These are phyloP conservation scores for Calcarisporium arbuscula DNA, from an alignment of 2,329 filamentous ascomycete species.

Conservation along the genomic window DNA sequence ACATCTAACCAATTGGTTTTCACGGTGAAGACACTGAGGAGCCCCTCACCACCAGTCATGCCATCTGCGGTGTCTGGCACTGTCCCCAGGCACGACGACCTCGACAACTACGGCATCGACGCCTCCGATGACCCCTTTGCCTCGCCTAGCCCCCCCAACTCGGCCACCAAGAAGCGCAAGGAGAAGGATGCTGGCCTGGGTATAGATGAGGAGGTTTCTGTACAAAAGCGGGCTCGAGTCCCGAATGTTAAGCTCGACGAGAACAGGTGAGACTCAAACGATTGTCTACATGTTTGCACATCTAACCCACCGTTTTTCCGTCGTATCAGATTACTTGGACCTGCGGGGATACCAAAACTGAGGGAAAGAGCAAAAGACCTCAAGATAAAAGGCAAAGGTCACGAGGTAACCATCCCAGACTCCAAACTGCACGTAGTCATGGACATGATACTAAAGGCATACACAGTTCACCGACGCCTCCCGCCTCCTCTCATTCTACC, in stretches of 20 bases:
- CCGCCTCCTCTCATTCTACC: conserved; percentile 81
- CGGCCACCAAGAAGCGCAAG: conserved; percentile 41
- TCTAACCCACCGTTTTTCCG: background rate
- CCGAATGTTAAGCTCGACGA: conserved; percentile 87
- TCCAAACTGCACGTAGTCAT: too few relatives aligned
- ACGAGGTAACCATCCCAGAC: conserved; percentile 57
- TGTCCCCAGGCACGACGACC: conserved; percentile 55
- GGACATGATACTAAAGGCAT: conserved; percentile 1
- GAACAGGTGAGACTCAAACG: conserved; percentile 43
- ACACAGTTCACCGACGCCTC: conserved; percentile 74
- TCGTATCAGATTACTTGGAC: conserved; percentile 63
- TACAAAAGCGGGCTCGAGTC: conserved; percentile 64
- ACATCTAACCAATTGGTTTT: too few relatives aligned
- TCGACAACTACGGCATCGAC: conserved; percentile 71
- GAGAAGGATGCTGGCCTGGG: conserved; percentile 54
- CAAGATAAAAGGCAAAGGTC: conserved; percentile 85
- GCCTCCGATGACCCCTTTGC: conserved; percentile 42
- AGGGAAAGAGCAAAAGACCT: conserved; percentile 64
- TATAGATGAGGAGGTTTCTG: conserved; percentile 79
- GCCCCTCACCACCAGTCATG: too few relatives aligned
- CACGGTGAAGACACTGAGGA: too few relatives aligned
- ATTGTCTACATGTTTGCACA: background rate
- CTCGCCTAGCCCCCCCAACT: conserved; percentile 33
- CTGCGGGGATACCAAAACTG: conserved; percentile 76
- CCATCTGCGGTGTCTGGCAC: too few relatives aligned